Conservation (phyloP, 352 stramenopile species). For the Phytophthora uliginosa region DNA sequence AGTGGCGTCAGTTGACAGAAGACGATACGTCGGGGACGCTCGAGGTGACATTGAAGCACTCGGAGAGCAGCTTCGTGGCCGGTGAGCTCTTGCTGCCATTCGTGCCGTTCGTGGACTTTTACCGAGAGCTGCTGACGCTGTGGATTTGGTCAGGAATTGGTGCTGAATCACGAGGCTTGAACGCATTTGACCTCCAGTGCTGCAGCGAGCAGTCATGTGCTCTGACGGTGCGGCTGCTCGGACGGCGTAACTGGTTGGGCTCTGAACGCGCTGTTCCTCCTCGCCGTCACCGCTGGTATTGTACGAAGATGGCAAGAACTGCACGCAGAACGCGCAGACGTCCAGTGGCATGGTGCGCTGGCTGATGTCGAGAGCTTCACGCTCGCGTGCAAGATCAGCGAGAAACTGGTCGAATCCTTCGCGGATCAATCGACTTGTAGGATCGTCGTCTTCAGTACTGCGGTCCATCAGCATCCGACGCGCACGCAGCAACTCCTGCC, state of each 20-base stretch:
- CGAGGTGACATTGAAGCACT: slow-evolving; percentile 17
- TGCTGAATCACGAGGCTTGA: slow-evolving; percentile 77
- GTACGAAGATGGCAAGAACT: slow-evolving; percentile 65
- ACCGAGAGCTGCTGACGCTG: slow-evolving; percentile 1
- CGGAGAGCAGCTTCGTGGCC: slow-evolving; percentile 19
- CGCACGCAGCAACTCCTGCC: slow-evolving; percentile 62
- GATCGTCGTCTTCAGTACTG: slow-evolving; percentile 25
- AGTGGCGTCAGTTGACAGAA: slow-evolving; percentile 62
- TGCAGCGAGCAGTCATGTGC: slow-evolving; percentile 14
- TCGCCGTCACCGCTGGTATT: slow-evolving; percentile 42
- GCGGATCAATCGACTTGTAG: slow-evolving; percentile 31
- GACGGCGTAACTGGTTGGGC: slow-evolving; percentile 5
- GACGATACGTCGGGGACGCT: slow-evolving; percentile 45
- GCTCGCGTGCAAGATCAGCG: slow-evolving; percentile 48
- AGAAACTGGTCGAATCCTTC: slow-evolving; percentile 61
- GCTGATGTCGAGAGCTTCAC: slow-evolving; percentile 24
- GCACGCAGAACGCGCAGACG: slow-evolving; percentile 59
- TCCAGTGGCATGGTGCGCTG: slow-evolving; percentile 48
- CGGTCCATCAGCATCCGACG: slow-evolving; percentile 66
- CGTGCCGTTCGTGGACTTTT: slow-evolving; percentile 14
- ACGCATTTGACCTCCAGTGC: slow-evolving; percentile 7
- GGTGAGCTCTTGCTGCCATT: slow-evolving; percentile 1
- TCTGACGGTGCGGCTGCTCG: slow-evolving; percentile 20
- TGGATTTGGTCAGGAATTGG: slow-evolving; percentile 35
- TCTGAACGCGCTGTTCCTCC: slow-evolving; percentile 16